phyloP scores from a whole-genome alignment of 208 protist genomes.

The Acanthamoeba divionensis region DNA sequence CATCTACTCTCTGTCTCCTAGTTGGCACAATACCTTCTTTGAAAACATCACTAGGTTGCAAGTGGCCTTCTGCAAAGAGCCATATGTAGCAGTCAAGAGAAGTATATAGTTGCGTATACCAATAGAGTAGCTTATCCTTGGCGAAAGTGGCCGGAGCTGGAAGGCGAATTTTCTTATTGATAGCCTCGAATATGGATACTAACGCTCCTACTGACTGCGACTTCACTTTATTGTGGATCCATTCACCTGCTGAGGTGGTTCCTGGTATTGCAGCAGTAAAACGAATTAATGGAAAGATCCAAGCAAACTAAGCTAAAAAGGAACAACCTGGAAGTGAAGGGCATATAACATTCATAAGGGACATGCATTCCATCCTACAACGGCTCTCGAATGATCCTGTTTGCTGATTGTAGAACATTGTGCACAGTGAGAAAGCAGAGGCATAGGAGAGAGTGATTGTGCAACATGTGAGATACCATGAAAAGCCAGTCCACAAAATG shows the following conservation, averaged over 20 bases:
- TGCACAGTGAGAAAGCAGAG: background rate
- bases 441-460: background rate
- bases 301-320: background rate
- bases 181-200: constrained; percentile 45
- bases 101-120: constrained; percentile 51
- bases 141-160: background rate
- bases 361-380: constrained; percentile 59
- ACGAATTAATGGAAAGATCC: background rate
- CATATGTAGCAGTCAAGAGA: constrained; percentile 62
- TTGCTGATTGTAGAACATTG: background rate
- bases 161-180: background rate
- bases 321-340: constrained; percentile 37
- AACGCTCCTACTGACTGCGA: background rate
- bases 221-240: constrained; percentile 54
- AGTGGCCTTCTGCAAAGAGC: constrained; percentile 63
- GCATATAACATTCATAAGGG: constrained; percentile 61
- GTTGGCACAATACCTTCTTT: background rate
- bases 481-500: constrained; percentile 73
- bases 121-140: constrained; percentile 54
- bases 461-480: background rate
- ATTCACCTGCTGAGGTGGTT: constrained; percentile 57
- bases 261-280: background rate
- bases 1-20: background rate
- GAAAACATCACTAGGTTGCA: constrained; percentile 50
- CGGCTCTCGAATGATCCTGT: constrained; percentile 39